phyloP scores from a whole-genome alignment of 306 rosid genomes.

The Delonix regia region DNA sequence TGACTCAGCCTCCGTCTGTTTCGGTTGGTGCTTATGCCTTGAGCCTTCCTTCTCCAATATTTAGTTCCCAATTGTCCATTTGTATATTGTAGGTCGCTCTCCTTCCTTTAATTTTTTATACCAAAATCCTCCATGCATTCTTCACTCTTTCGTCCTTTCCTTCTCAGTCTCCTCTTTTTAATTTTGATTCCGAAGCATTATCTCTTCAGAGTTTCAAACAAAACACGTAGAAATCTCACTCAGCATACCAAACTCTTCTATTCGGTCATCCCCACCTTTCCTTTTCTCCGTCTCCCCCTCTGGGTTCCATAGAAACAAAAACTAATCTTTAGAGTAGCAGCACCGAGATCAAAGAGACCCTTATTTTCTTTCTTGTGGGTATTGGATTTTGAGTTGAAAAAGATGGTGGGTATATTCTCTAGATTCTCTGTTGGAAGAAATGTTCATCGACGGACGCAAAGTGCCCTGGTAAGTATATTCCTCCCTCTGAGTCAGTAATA shows the following conservation, averaged over 20 bases:
- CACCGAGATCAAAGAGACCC: slow-evolving; percentile 31
- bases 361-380: slow-evolving; percentile 38
- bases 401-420: slow-evolving; percentile 96
- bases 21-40: too few species aligned
- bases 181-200: slow-evolving; percentile 34
- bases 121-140: neutral
- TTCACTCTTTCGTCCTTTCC: slow-evolving; percentile 24
- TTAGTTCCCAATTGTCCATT: too few species aligned
- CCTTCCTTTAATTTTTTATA: neutral
- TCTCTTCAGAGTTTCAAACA: slow-evolving; percentile 15
- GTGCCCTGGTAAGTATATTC: slow-evolving; percentile 71
- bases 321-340: neutral
- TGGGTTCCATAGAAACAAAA: neutral
- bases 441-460: slow-evolving; percentile 83
- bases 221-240: slow-evolving; percentile 16
- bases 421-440: slow-evolving; percentile 75
- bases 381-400: slow-evolving; percentile 36
- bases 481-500: neutral
- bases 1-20: too few species aligned
- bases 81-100: neutral
- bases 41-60: too few species aligned
- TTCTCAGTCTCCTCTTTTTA: slow-evolving; percentile 26
- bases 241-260: slow-evolving; percentile 40
- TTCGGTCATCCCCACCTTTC: slow-evolving; percentile 6
- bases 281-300: neutral